Conservation (phyloP, 202 grass and related monocot genomes). For the Panicum hallii region DNA sequence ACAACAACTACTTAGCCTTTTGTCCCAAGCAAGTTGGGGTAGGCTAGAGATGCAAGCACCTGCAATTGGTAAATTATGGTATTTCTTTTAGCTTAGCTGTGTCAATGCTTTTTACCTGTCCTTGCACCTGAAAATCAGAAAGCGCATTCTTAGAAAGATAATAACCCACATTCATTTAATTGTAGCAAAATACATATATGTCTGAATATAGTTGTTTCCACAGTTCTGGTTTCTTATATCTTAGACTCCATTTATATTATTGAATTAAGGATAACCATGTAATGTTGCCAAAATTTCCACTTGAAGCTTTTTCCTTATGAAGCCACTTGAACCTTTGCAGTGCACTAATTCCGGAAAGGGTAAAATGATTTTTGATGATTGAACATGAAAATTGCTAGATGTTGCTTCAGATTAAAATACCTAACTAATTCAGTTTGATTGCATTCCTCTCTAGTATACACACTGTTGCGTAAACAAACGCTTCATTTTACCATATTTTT, state of each 20-base stretch:
- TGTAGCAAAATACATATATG: background rate
- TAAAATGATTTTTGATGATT: background rate
- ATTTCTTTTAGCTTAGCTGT: background rate
- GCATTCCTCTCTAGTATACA: background rate
- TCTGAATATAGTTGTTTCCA: constrained; percentile 8
- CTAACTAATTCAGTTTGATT: background rate
- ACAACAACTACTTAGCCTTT: no score
- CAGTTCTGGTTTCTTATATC: background rate
- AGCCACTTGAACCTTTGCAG: background rate
- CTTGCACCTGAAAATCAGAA: constrained; percentile 15
- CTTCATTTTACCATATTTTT: background rate
- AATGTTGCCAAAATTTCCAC: background rate
- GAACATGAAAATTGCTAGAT: background rate
- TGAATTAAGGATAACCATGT: background rate
- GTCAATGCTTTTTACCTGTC: background rate
- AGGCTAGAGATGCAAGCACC: background rate
- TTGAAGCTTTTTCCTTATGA: background rate
- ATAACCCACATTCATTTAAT: constrained; percentile 1
- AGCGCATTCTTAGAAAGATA: background rate
- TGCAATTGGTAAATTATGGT: background rate
- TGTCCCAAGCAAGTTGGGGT: no score
- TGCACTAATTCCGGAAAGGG: background rate
- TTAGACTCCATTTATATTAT: background rate
- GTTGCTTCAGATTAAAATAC: background rate
- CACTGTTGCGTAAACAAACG: background rate